Percentiles rank a stretch among this genome's conserved stretches.
These are phyloP conservation scores for Gonapodya sp. DNA, from an alignment of 192 early-diverging fungal genomes.

Conservation along the genomic window DNA sequence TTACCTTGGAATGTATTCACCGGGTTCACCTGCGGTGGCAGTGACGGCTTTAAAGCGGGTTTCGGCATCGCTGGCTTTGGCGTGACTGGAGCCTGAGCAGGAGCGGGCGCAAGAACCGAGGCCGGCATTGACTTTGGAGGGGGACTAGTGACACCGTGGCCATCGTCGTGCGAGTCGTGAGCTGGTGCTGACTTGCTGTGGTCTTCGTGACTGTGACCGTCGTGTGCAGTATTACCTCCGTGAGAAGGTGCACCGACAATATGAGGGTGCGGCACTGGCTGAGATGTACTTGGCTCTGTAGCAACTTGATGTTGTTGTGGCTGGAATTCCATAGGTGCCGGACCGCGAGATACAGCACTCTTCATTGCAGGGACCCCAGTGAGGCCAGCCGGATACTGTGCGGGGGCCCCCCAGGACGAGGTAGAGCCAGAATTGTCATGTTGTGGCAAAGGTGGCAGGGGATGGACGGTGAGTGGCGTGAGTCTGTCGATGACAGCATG, in stretches of 20 bases:
- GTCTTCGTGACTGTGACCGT: too few relatives aligned
- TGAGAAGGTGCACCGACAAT: too few relatives aligned
- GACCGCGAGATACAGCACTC: not conserved
- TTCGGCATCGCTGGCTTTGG: not conserved
- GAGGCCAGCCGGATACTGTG: not conserved
- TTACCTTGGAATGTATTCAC: not conserved
- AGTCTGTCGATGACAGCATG: constrained; percentile 11
- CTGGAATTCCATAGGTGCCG: not conserved
- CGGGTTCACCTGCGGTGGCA: not conserved
- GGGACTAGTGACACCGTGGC: not conserved
- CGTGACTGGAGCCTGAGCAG: not conserved
- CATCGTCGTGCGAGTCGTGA: not conserved
- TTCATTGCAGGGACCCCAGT: not conserved
- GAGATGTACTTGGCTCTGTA: not conserved
- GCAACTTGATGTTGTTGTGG: not conserved
- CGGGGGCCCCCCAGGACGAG: not conserved
- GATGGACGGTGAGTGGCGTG: not conserved
- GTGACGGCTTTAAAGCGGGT: not conserved
- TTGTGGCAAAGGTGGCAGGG: not conserved
- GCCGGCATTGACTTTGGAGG: not conserved
- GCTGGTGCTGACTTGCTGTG: too few relatives aligned
- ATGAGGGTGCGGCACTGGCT: too few relatives aligned
- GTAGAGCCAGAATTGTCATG: not conserved
- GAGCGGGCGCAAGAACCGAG: not conserved
- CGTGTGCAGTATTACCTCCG: too few relatives aligned